Base-by-base conservation (phyloP, 257 asterid genomes). In the Jasminum sambac region DNA sequence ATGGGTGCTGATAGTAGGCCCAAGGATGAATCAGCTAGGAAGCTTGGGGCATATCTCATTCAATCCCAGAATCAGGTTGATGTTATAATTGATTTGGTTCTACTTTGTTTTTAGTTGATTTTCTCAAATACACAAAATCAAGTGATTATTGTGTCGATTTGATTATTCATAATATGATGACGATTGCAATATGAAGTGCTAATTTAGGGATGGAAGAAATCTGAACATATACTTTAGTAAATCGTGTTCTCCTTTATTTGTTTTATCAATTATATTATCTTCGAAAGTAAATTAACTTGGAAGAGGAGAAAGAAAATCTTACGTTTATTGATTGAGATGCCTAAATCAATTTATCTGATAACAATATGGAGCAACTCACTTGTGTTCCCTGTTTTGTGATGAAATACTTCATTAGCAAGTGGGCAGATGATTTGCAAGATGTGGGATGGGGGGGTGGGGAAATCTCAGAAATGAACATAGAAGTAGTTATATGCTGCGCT, bases 21-120 rank as follows among this genome's bases (percentile, higher is more conserved):
- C 6, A 86, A 84, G 4, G 86, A 89, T 39, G 71, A 74, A 0
- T 83, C 97, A 38, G 63, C 96, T 1, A 84, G 78, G 76, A 91
- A 68, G 69, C 81, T 91, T 64, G 97, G 97, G 11, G 96, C 95
- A 3, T 91, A 30, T 77, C 84, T 91, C 19, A 34, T 87, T 66
- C 97, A 91, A 65, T 72, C 87, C n/a, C 97, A 91, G 60, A 81
- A 82, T 67, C 97, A 91, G 92, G 97, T 90, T 63, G 59, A 48
- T 12, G 57, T 30, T 21, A 2, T 2, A 2, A 17, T 48, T 44
- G 19, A 3, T 25, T 25, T 10, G 12, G n/a, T 50, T 64, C 24
- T 64, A 26, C 43, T 14, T 23, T 61, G 9, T 42, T 69, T 50
- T 63, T 4, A 3, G 5, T 19, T 34, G 9, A 52, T 55, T 55